A percentile compares a stretch with the other conserved stretches of the same genome.
Conservation (phyloP, 495 filamentous ascomycete genomes). For the Penicillium turbatum region DNA sequence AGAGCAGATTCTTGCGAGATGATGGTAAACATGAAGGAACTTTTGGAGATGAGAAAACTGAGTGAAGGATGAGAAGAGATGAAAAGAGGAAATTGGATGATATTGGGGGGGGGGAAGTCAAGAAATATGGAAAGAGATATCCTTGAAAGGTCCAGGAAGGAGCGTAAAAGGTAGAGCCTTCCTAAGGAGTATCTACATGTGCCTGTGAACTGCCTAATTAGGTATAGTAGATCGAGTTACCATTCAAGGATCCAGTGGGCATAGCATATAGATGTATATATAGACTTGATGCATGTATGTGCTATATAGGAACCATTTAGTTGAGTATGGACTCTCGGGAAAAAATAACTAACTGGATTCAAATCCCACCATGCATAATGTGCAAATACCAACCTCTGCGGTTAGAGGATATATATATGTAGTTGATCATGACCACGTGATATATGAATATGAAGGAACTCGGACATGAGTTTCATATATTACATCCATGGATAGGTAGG, state of each 20-base stretch:
- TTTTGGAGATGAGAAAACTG: constrained; percentile 20
- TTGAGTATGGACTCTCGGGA: too few species aligned
- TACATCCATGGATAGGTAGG: too few species aligned
- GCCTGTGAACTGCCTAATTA: not conserved
- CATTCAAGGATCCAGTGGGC: not conserved
- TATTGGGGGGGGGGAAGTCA: not conserved
- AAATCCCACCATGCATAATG: too few species aligned
- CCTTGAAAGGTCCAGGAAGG: not conserved
- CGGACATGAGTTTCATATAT: too few species aligned
- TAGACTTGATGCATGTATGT: too few species aligned
- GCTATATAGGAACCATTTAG: too few species aligned
- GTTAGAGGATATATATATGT: too few species aligned
- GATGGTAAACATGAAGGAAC: constrained; percentile 3
- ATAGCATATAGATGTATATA: not conserved
- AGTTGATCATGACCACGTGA: too few species aligned
- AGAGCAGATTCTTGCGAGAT: constrained; percentile 7
- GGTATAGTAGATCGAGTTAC: not conserved
- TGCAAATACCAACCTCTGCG: too few species aligned
- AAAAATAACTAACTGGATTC: too few species aligned
- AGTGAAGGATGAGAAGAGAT: not conserved
- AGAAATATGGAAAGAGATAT: not conserved
- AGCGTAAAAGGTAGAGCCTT: not conserved
- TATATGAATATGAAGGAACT: too few species aligned
- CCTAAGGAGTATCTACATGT: not conserved
- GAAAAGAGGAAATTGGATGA: constrained; percentile 6